Conservation (phyloP, 352 stramenopile species). For the Phytophthora sp. region DNA sequence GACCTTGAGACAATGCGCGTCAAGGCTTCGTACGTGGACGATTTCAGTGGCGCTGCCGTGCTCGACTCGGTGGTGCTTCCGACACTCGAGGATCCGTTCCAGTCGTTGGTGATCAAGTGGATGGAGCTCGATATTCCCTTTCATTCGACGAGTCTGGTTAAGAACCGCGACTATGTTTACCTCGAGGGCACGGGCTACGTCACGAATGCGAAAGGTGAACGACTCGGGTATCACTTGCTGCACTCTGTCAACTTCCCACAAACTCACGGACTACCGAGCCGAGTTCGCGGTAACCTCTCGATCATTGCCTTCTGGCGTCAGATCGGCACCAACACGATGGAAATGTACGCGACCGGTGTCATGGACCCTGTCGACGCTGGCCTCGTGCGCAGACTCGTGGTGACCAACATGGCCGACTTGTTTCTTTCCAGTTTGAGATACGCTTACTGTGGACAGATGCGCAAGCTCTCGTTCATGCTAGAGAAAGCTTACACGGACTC, state of each 20-base stretch:
- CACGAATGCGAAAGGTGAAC: constrained; percentile 30
- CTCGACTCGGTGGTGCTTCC: constrained; percentile 61
- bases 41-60: constrained; percentile 56
- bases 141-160: constrained; percentile 42
- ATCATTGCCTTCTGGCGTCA: constrained; percentile 54
- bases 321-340: constrained; percentile 43
- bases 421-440: constrained; percentile 40
- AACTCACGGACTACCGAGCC: constrained; percentile 46
- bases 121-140: constrained; percentile 56
- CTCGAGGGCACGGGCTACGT: constrained; percentile 39
- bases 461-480: constrained; percentile 47
- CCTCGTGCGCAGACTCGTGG: constrained; percentile 38
- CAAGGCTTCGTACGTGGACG: constrained; percentile 50
- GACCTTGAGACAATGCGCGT: constrained; percentile 59
- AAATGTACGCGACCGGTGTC: constrained; percentile 48
- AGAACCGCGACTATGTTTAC: constrained; percentile 47
- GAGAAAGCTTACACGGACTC: constrained; percentile 42
- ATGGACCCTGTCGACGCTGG: constrained; percentile 41
- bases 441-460: constrained; percentile 43
- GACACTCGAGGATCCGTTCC: constrained; percentile 45
- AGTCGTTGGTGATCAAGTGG: constrained; percentile 43
- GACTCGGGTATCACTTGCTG: constrained; percentile 42
- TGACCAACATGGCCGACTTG: constrained; percentile 32
- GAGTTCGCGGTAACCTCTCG: constrained; percentile 54
- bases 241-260: constrained; percentile 46